Evolutionary conservation across 345 rosid genomes (phyloP).

Genomic region (Toxicodendron radicans): DNA sequence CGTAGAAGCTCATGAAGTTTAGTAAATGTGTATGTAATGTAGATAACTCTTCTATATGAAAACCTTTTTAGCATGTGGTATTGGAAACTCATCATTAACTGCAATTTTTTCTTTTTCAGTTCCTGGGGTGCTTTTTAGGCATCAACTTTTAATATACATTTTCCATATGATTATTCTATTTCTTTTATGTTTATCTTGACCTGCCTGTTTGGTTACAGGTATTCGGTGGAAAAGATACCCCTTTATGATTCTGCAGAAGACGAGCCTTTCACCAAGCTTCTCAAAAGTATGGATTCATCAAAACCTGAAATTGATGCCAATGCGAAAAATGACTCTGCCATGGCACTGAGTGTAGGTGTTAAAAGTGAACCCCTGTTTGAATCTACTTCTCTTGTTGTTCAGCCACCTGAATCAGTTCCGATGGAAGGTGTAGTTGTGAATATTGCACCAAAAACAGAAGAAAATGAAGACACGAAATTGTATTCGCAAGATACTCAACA

Average conservation of each 20-base stretch:
- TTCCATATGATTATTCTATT: too few species aligned
- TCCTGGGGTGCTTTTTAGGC: neutral
- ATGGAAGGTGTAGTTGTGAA: constrained; percentile 38
- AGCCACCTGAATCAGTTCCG: constrained; percentile 40
- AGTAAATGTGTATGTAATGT: too few species aligned
- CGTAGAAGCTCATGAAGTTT: too few species aligned
- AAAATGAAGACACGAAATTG: constrained; percentile 40
- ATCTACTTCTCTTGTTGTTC: constrained; percentile 38
- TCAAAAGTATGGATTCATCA: constrained; percentile 36
- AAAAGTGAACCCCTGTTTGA: constrained; percentile 39
- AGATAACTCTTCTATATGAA: too few species aligned
- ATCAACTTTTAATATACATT: neutral
- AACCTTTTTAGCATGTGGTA: neutral
- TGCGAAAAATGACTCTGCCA: constrained; percentile 30
- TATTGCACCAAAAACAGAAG: constrained; percentile 45
- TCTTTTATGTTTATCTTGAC: constrained; percentile 12
- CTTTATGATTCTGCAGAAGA: constrained; percentile 97
- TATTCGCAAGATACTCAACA: constrained; percentile 45
- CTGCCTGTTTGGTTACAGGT: constrained; percentile 46
- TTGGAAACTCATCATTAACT: neutral
- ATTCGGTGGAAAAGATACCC: constrained; percentile 86
- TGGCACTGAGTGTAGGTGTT: constrained; percentile 21
- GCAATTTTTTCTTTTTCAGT: neutral
- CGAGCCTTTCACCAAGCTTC: constrained; percentile 64
- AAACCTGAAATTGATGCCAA: constrained; percentile 27